These are phyloP conservation scores for Paragyromitra xinjiangensis DNA, from an alignment of 495 filamentous ascomycete genomes.

Conservation along the genomic window DNA sequence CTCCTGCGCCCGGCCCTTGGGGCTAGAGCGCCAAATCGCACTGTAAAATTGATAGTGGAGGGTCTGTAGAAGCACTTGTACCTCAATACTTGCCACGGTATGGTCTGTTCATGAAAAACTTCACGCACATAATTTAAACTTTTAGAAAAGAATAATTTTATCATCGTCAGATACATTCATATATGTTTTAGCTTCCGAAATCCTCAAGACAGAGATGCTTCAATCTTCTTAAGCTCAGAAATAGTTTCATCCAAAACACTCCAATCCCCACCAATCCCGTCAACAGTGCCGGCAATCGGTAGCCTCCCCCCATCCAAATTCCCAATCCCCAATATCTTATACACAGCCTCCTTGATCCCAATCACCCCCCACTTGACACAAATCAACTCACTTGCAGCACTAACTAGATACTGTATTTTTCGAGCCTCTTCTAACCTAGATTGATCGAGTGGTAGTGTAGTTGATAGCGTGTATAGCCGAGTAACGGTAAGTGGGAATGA, in stretches of 20 bases:
- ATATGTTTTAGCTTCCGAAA: not conserved
- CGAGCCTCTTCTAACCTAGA: constrained; percentile 59
- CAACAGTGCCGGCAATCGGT: constrained; percentile 64
- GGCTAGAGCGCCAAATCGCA: no score
- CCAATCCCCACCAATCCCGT: constrained; percentile 60
- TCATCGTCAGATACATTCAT: not conserved
- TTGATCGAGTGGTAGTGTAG: constrained; percentile 53
- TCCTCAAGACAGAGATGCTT: constrained; percentile 53
- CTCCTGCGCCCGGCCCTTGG: no score
- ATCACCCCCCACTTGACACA: constrained; percentile 63
- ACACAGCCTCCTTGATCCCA: constrained; percentile 70
- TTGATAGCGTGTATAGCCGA: constrained; percentile 63
- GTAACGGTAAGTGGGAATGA: constrained; percentile 70
- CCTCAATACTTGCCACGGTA: no score
- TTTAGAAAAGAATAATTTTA: not conserved
- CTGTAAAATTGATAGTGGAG: no score
- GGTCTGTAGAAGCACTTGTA: no score
- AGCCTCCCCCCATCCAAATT: constrained; percentile 65
- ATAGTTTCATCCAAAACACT: constrained; percentile 59
- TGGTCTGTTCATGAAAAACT: no score
- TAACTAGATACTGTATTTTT: constrained; percentile 67
- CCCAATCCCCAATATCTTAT: constrained; percentile 65
- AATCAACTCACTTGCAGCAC: constrained; percentile 69
- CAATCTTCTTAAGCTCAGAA: constrained; percentile 59
- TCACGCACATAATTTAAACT: not conserved